Conservation (phyloP, 2,329 filamentous ascomycete species). For the Cladophialophora psammophila region DNA sequence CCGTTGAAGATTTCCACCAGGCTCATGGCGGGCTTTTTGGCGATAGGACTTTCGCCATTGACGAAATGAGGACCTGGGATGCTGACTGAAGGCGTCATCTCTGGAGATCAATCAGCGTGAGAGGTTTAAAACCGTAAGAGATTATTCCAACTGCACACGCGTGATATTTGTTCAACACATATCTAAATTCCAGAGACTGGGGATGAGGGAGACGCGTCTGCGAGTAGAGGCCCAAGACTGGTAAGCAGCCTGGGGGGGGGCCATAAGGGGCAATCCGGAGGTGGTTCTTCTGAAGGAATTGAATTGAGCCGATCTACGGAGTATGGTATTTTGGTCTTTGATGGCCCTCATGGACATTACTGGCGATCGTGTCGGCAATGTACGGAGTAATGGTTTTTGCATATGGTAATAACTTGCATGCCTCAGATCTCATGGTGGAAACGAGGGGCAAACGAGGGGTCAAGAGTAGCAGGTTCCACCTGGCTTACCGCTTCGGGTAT, state of each 20-base stretch:
- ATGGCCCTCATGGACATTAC: neutral
- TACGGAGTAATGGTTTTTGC: neutral
- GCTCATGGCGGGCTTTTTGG: neutral
- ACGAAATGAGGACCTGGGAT: neutral
- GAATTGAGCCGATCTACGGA: neutral
- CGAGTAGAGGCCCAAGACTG: neutral
- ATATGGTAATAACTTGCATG: neutral
- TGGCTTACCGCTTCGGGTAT: neutral
- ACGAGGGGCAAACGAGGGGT: neutral
- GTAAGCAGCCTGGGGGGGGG: neutral
- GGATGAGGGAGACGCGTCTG: neutral
- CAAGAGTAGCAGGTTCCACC: neutral
- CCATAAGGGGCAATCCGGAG: too few species aligned
- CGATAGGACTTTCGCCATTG: neutral
- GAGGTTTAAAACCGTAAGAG: neutral
- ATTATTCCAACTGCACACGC: neutral
- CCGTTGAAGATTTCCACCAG: neutral
- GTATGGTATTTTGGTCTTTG: neutral
- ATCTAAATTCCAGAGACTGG: neutral
- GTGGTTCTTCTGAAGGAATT: neutral
- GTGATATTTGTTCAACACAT: neutral
- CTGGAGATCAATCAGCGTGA: neutral
- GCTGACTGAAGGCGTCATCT: neutral
- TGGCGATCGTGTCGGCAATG: neutral
- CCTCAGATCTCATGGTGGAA: neutral